Base-by-base conservation (phyloP, 192 early-diverging fungal species). In the Ambispora gerdemannii region DNA sequence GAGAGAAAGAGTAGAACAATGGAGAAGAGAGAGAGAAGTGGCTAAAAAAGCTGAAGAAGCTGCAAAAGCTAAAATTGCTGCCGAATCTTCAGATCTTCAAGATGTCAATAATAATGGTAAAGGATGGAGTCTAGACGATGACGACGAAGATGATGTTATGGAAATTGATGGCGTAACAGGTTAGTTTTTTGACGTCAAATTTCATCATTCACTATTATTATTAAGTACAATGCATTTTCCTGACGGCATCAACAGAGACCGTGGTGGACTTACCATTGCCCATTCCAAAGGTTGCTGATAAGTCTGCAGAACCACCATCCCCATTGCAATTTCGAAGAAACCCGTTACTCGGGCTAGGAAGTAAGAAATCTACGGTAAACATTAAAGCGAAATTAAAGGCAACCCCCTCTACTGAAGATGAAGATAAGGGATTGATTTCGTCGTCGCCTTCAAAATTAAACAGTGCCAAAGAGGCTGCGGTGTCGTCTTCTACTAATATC, bases 1-100 rank as follows among this genome's bases (percentile, higher is more conserved):
- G 53, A 86, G 86, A 64, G 94, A 95, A 80, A 78, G 91, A 33
- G 71, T 96, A 15, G 88, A 91, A 55, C 85, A 90, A 77, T 97
- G 93, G 93, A 76, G 87, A 56, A 86, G 84, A 71, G 86, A 91
- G 72, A 83, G 84, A 63, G 86, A 85, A 63, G 76, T 76, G 24
- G 71, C 73, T 56, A 65, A 76, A 72, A 51, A 83, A 71, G 70
- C 72, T 19, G 74, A 87, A 34, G 78, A 85, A 64, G 61, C 81
- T 32, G 76, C 83, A 2, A 78, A 72, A 60, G 59, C 56, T 10
- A 75, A 63, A 10, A 49, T 50, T 66, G n/a, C 49, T 13, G 35
- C 58, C 8, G 72, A 64, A 47, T 43, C 63, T 49, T n/a, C 75
- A 8, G 49, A 27, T 7, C 34, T 74, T 15, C 66, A 78, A 55